These are phyloP conservation scores for Cerioporus squamosus DNA, from an alignment of 1,284 basidiomycete genomes.

Conservation along the genomic window DNA sequence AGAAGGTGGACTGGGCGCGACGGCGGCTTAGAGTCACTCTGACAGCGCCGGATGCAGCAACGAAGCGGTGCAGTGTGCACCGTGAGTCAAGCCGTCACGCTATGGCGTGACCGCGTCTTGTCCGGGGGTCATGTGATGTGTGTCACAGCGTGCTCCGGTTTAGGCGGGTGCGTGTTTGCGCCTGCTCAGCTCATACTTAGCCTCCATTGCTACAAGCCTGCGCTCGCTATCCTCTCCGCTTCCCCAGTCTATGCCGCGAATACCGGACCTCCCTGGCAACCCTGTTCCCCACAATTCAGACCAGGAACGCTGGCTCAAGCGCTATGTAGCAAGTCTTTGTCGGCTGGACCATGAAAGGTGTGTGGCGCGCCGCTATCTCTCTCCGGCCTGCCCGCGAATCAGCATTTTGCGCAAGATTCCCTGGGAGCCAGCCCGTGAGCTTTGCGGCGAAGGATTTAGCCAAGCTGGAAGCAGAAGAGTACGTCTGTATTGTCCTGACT, in stretches of 20 bases:
- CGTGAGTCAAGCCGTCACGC: conserved; percentile 1
- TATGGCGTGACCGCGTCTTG: neutral
- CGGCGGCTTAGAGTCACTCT: neutral
- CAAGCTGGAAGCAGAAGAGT: conserved; percentile 86
- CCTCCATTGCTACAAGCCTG: neutral
- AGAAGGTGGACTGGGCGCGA: neutral
- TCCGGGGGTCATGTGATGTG: neutral
- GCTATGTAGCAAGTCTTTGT: conserved; percentile 68
- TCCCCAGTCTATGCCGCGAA: conserved; percentile 41
- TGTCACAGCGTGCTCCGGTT: conserved; percentile 16
- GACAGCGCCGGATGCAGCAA: neutral
- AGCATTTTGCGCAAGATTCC: conserved; percentile 59
- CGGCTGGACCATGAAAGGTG: conserved; percentile 62
- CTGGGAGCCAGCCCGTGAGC: conserved; percentile 93
- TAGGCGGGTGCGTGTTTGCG: conserved; percentile 3
- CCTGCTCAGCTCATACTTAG: neutral
- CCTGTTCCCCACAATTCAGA: conserved; percentile 58
- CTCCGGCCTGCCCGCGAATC: neutral
- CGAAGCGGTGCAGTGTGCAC: neutral
- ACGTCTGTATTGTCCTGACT: conserved; percentile 35
- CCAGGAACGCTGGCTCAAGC: conserved; percentile 65
- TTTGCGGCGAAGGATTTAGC: conserved; percentile 74
- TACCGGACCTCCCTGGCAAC: conserved; percentile 70
- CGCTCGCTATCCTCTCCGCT: neutral
- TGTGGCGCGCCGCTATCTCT: conserved; percentile 23